phyloP scores from a whole-genome alignment of 2,329 filamentous ascomycete species.

The Claviceps spartinae region DNA sequence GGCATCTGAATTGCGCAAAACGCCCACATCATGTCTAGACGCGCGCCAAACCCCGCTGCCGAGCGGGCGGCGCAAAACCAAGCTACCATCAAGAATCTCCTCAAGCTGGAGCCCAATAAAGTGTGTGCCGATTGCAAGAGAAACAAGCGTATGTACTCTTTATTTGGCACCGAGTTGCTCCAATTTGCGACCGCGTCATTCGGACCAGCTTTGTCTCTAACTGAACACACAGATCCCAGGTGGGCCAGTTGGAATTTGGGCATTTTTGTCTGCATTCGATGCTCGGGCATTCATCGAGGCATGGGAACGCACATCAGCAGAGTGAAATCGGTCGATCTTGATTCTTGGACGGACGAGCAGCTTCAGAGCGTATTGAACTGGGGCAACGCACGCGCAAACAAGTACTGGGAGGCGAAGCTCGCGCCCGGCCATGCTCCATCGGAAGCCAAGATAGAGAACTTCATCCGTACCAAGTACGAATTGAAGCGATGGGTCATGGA shows the following conservation, averaged over 20 bases:
- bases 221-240: constrained; percentile 59
- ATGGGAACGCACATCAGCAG: constrained; percentile 98
- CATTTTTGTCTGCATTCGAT: constrained; percentile 94
- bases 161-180: background rate
- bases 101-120: constrained; percentile 94
- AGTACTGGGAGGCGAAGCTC: constrained; percentile 96
- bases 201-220: constrained; percentile 3
- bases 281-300: constrained; percentile 93
- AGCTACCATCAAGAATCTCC: constrained; percentile 80
- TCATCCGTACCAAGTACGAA: constrained; percentile 98
- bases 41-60: constrained; percentile 61
- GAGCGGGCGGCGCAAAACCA: constrained; percentile 89
- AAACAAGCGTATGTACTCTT: constrained; percentile 68
- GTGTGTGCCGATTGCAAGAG: constrained; percentile 96
- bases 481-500: constrained; percentile 99
- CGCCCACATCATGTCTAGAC: constrained; percentile 54
- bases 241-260: constrained; percentile 99
- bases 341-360: constrained; percentile 98
- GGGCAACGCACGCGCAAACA: constrained; percentile 94
- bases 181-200: background rate
- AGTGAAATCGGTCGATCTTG: constrained; percentile 95
- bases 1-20: constrained; percentile 6
- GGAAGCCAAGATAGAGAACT: constrained; percentile 98
- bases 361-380: constrained; percentile 85
- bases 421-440: constrained; percentile 83